A percentile compares a stretch with the other conserved stretches of the same genome.
Evolutionary conservation across 371 early-diverging fungal species (phyloP).

Genomic region (Mycotypha africana): DNA sequence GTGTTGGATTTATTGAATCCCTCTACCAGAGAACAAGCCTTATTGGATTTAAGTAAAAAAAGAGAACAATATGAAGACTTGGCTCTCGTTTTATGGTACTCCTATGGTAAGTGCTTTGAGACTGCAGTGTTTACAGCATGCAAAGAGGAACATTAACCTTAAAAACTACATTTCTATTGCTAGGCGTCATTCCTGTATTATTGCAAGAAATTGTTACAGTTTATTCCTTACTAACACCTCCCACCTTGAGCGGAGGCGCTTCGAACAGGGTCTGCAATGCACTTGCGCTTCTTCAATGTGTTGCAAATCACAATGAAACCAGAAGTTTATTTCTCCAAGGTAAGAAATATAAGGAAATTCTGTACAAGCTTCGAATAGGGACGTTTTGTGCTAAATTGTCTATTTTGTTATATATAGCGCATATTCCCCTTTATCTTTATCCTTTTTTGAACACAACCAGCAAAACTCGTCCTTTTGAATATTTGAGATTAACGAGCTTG

Average conservation of each 20-base stretch:
- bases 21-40: slow-evolving; percentile 76
- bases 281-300: slow-evolving; percentile 91
- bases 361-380: no score
- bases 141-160: background rate
- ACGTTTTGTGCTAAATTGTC: no score
- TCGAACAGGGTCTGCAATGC: slow-evolving; percentile 97
- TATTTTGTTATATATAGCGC: slow-evolving; percentile 54
- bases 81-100: slow-evolving; percentile 94
- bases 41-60: slow-evolving; percentile 89
- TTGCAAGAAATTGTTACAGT: slow-evolving; percentile 93
- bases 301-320: slow-evolving; percentile 93
- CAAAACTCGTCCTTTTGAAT: slow-evolving; percentile 92
- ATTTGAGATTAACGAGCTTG: slow-evolving; percentile 86
- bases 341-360: no score
- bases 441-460: slow-evolving; percentile 98
- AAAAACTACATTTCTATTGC: background rate
- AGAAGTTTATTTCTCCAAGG: slow-evolving; percentile 82
- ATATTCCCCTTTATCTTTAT: slow-evolving; percentile 95
- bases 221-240: slow-evolving; percentile 87
- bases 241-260: slow-evolving; percentile 80
- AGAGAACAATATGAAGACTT: slow-evolving; percentile 93
- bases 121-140: no score
- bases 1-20: slow-evolving; percentile 83
- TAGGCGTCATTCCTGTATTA: slow-evolving; percentile 89
- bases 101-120: slow-evolving; percentile 81